Evolutionary conservation across 257 asterid genomes (phyloP).

Genomic region (Solanum paucissectum): DNA sequence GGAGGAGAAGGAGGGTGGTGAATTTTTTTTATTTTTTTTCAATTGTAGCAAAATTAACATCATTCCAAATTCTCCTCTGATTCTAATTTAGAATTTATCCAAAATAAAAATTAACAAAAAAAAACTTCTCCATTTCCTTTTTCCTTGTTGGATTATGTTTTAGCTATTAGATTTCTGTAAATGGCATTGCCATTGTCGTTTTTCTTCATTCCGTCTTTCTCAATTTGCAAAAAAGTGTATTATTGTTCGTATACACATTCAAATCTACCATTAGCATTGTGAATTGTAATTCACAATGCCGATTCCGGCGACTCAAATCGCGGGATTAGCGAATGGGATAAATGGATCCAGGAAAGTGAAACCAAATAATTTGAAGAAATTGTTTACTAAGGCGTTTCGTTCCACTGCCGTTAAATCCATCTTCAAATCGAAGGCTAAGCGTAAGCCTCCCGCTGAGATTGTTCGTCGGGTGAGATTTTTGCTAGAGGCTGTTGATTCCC

Average conservation of each 20-base stretch:
- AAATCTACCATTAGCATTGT: neutral
- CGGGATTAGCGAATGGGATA: neutral
- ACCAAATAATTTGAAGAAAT: conserved; percentile 28
- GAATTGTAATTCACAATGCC: conserved; percentile 1
- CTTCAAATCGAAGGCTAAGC: conserved; percentile 47
- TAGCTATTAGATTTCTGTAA: neutral
- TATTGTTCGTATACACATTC: neutral
- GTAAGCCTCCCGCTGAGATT: conserved; percentile 39
- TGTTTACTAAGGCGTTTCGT: conserved; percentile 33
- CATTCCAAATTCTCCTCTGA: neutral
- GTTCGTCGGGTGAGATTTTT: conserved; percentile 36
- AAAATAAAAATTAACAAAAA: neutral
- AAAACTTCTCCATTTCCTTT: no score
- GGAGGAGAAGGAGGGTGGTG: neutral
- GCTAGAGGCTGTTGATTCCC: conserved; percentile 26
- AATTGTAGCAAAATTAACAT: neutral
- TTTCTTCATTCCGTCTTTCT: neutral
- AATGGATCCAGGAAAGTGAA: neutral
- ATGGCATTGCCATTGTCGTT: neutral
- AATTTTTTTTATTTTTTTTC: neutral
- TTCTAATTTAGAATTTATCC: neutral
- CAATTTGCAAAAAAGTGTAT: neutral
- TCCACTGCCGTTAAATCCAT: conserved; percentile 32
- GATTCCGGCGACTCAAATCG: conserved; percentile 11
- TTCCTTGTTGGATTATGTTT: neutral